These are phyloP conservation scores for Auriscalpium orientale DNA, from an alignment of 768 basidiomycete genomes.

Conservation along the genomic window DNA sequence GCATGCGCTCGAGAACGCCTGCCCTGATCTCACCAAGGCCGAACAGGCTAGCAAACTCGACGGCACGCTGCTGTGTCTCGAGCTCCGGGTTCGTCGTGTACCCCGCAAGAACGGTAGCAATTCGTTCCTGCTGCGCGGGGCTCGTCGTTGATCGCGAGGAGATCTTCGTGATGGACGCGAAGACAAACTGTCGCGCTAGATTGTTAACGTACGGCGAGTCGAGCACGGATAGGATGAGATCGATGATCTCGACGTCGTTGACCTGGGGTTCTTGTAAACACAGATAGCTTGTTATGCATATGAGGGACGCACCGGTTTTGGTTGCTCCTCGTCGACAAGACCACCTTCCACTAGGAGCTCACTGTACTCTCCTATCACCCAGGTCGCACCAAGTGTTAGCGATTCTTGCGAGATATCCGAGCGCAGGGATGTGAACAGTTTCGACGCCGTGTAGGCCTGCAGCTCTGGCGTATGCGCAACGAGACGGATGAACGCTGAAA, in stretches of 20 bases:
- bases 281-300: not conserved
- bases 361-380: constrained; percentile 96
- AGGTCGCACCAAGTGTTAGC: constrained; percentile 85
- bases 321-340: constrained; percentile 67
- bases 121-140: constrained; percentile 64
- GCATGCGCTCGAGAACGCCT: constrained; percentile 96
- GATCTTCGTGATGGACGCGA: constrained; percentile 85
- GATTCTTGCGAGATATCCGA: constrained; percentile 95
- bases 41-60: constrained; percentile 88
- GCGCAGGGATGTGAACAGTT: constrained; percentile 79
- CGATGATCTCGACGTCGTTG: constrained; percentile 75
- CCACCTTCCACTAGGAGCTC: constrained; percentile 86
- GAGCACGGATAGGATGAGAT: constrained; percentile 78
- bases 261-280: constrained; percentile 35
- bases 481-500: constrained; percentile 91
- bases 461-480: constrained; percentile 96
- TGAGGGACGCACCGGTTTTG: constrained; percentile 45
- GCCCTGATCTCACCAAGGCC: constrained; percentile 63
- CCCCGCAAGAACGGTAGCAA: constrained; percentile 66
- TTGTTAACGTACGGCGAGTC: constrained; percentile 93
- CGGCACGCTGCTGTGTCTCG: constrained; percentile 91
- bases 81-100: constrained; percentile 87
- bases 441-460: constrained; percentile 91
- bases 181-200: constrained; percentile 85
- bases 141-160: constrained; percentile 70